Evolutionary conservation across 306 rosid species (phyloP).

Genomic region (Cyclanthera cordifolia): DNA sequence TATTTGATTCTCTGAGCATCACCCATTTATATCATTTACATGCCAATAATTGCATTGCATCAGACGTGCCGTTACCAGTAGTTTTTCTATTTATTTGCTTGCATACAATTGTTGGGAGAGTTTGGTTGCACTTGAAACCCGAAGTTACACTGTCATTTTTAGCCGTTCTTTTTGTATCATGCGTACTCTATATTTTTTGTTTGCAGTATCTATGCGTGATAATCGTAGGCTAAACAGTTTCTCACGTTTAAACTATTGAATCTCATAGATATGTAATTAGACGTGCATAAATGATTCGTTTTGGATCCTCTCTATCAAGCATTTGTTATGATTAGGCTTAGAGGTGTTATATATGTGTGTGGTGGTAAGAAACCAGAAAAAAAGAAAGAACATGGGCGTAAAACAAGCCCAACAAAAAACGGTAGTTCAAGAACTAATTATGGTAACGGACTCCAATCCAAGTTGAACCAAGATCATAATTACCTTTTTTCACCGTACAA

Average conservation of each 20-base stretch:
- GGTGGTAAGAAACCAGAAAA: background rate
- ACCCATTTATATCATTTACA: background rate
- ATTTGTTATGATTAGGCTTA: background rate
- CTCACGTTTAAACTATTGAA: background rate
- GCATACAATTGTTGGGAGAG: background rate
- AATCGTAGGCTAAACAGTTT: background rate
- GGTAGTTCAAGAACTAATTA: background rate
- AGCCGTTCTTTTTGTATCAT: background rate
- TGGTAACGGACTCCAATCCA: background rate
- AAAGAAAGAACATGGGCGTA: background rate
- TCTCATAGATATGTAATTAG: background rate
- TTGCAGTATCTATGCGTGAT: background rate
- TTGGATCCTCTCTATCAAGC: background rate
- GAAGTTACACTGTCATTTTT: background rate
- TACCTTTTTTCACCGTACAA: background rate
- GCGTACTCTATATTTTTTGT: background rate
- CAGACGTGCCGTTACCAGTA: background rate
- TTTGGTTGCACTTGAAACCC: background rate
- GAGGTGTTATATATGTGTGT: background rate
- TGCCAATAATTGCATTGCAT: background rate
- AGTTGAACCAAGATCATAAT: background rate
- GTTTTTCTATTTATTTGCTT: background rate
- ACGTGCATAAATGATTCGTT: background rate
- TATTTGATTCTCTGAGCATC: background rate
- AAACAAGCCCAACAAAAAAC: background rate